phyloP scores from a whole-genome alignment of 371 early-diverging fungal species.

The Mucor velutinosus region DNA sequence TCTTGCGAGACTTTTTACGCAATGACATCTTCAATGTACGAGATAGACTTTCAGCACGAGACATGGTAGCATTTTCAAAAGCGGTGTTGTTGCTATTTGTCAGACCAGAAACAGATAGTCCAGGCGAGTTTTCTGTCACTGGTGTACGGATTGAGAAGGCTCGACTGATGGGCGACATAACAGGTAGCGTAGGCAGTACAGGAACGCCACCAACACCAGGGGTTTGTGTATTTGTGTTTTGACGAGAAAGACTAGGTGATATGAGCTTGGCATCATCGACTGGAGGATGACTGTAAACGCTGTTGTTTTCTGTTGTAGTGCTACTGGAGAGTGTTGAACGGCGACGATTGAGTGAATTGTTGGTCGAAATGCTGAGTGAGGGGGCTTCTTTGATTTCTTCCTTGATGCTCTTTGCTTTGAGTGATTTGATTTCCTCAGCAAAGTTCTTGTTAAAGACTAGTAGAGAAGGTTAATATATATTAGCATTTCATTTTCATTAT shows the following conservation, averaged over 20 bases:
- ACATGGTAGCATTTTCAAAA: conserved; percentile 31
- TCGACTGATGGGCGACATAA: conserved; percentile 35
- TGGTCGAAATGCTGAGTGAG: not conserved
- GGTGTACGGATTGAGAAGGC: conserved; percentile 39
- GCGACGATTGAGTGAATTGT: conserved; percentile 3
- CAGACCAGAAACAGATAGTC: not conserved
- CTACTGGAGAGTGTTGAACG: conserved; percentile 14
- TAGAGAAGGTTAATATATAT: not conserved
- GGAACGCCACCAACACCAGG: conserved; percentile 6
- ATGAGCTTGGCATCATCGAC: not conserved
- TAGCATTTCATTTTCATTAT: too few relatives aligned
- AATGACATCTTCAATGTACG: conserved; percentile 50
- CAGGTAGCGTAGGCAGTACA: conserved; percentile 11
- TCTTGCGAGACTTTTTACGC: conserved; percentile 46
- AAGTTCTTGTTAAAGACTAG: conserved; percentile 74
- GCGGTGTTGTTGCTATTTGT: conserved; percentile 13
- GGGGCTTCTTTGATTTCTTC: conserved; percentile 14
- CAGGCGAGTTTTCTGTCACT: conserved; percentile 14
- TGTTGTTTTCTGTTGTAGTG: not conserved
- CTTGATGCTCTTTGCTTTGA: conserved; percentile 28
- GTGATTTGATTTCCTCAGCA: conserved; percentile 59
- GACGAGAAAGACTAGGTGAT: conserved; percentile 20
- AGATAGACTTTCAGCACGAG: conserved; percentile 49
- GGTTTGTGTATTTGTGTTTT: conserved; percentile 15
- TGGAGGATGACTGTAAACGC: conserved; percentile 7